Conservation (phyloP, 805 yeast genomes). For the Pichia scutulata region DNA sequence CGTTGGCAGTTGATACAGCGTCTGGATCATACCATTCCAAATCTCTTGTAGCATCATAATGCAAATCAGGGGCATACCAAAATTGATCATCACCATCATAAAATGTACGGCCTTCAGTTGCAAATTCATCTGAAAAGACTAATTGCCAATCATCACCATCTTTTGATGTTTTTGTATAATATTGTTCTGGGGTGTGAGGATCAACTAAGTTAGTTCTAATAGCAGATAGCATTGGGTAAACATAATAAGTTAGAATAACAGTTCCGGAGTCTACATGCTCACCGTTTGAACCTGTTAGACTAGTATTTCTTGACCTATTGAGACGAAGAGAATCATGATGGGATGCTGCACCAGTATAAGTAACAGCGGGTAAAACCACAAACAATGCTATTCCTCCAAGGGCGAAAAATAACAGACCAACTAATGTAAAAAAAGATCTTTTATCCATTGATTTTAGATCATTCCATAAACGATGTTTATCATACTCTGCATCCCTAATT, state of each 20-base stretch:
- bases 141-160: constrained; percentile 66
- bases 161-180: constrained; percentile 39
- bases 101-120: constrained; percentile 82
- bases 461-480: constrained; percentile 54
- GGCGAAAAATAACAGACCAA: constrained; percentile 52
- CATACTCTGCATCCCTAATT: constrained; percentile 79
- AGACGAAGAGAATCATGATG: constrained; percentile 8
- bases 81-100: constrained; percentile 89
- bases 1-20: constrained; percentile 70
- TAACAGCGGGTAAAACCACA: constrained; percentile 73
- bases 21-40: constrained; percentile 96
- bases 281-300: constrained; percentile 1
- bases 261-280: background rate
- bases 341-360: constrained; percentile 62
- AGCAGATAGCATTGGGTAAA: constrained; percentile 50
- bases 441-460: constrained; percentile 63
- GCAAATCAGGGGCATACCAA: constrained; percentile 76
- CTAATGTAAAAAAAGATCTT: constrained; percentile 51
- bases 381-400: constrained; percentile 63
- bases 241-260: constrained; percentile 40
- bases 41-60: constrained; percentile 83
- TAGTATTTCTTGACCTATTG: background rate
- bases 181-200: constrained; percentile 56
- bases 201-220: constrained; percentile 58
- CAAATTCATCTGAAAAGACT: constrained; percentile 88